Conservation (phyloP, 495 filamentous ascomycete genomes). For the Aspergillus asperescens region DNA sequence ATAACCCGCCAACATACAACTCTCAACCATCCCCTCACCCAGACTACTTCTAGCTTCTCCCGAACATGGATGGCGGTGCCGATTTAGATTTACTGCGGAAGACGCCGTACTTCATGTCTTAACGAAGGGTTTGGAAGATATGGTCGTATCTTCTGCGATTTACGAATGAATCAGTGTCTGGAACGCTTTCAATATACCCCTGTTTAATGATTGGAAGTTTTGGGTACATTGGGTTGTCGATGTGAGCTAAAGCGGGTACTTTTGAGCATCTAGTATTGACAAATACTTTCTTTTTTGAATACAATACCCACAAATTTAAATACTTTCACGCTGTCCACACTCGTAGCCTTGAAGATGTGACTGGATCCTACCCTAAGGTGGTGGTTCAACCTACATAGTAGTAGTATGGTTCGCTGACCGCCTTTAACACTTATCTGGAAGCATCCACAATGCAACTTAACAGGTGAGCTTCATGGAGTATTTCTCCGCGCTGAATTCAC, state of each 20-base stretch:
- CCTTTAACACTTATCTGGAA: not conserved
- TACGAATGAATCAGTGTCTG: slow-evolving; percentile 10
- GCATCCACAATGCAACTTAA: too few relatives aligned
- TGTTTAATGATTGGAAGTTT: slow-evolving; percentile 7
- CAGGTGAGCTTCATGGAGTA: not conserved
- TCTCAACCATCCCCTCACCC: slow-evolving; percentile 4
- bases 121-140: slow-evolving; percentile 9
- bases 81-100: not conserved
- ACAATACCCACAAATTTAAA: not conserved
- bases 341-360: too few relatives aligned
- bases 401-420: slow-evolving; percentile 3
- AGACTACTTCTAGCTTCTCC: slow-evolving; percentile 10
- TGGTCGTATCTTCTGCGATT: slow-evolving; percentile 14
- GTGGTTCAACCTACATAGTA: too few relatives aligned
- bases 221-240: slow-evolving; percentile 1
- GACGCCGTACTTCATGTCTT: slow-evolving; percentile 3
- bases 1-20: slow-evolving; percentile 12
- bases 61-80: not conserved
- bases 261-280: slow-evolving; percentile 5
- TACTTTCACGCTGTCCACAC: too few relatives aligned
- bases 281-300: slow-evolving; percentile 1
- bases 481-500: not conserved
- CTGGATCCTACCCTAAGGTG: too few relatives aligned
- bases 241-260: slow-evolving; percentile 6
- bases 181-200: slow-evolving; percentile 13